Conservation (phyloP, 805 yeast genomes). For the Naumovozyma baii region DNA sequence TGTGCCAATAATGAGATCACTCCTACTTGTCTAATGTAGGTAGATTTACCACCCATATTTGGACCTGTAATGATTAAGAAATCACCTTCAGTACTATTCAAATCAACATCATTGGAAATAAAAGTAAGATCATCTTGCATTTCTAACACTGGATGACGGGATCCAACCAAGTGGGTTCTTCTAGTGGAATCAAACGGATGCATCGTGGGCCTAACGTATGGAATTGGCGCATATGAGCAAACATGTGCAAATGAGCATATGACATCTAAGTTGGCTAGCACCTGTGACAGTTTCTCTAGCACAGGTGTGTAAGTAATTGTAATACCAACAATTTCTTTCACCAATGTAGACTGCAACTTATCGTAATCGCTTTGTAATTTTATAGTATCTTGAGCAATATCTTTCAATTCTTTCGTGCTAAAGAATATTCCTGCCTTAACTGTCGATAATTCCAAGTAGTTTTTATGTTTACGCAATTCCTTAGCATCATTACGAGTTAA, state of each 20-base stretch:
- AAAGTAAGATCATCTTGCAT: slow-evolving; percentile 85
- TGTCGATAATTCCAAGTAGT: slow-evolving; percentile 73
- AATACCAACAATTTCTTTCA: slow-evolving; percentile 71
- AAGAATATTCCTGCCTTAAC: slow-evolving; percentile 93
- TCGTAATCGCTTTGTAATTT: slow-evolving; percentile 60
- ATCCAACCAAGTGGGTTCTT: slow-evolving; percentile 49
- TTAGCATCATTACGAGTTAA: slow-evolving; percentile 84
- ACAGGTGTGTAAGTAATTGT: slow-evolving; percentile 76
- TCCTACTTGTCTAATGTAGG: slow-evolving; percentile 84
- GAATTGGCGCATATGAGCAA: slow-evolving; percentile 70
- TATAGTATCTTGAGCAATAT: slow-evolving; percentile 48
- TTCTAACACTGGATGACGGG: slow-evolving; percentile 93
- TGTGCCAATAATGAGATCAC: slow-evolving; percentile 82
- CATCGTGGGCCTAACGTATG: slow-evolving; percentile 68
- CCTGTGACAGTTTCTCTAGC: slow-evolving; percentile 53
- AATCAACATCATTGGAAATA: slow-evolving; percentile 78
- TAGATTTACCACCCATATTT: slow-evolving; percentile 96
- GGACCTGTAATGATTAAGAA: slow-evolving; percentile 90
- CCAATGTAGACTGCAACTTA: slow-evolving; percentile 65
- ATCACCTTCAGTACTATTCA: slow-evolving; percentile 48
- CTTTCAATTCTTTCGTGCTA: slow-evolving; percentile 58
- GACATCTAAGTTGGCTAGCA: slow-evolving; percentile 73
- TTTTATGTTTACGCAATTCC: slow-evolving; percentile 48
- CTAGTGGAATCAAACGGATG: slow-evolving; percentile 43
- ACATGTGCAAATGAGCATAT: slow-evolving; percentile 78